These are phyloP conservation scores for Globisporangium emineosum DNA, from an alignment of 352 stramenopile genomes.

Conservation along the genomic window DNA sequence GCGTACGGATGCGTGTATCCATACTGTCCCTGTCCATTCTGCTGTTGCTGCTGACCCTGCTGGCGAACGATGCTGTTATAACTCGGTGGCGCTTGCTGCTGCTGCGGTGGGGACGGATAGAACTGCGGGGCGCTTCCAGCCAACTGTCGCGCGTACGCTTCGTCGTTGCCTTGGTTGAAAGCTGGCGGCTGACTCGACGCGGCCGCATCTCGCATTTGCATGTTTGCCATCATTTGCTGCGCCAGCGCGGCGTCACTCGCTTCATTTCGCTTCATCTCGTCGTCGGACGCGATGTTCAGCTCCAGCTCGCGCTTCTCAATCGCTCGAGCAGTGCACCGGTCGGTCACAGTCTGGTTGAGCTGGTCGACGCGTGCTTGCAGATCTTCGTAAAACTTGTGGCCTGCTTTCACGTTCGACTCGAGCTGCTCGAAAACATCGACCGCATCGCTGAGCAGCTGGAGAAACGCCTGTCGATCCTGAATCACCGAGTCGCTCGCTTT, in stretches of 20 bases:
- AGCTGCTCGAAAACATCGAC: conserved; percentile 79
- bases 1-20: conserved; percentile 30
- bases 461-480: conserved; percentile 47
- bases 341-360: conserved; percentile 68
- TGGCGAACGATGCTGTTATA: conserved; percentile 40
- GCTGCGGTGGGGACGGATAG: conserved; percentile 20
- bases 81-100: conserved; percentile 22
- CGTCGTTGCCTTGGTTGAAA: conserved; percentile 30
- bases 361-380: conserved; percentile 51
- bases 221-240: conserved; percentile 72
- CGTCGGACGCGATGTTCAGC: conserved; percentile 53
- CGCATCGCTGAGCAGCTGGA: conserved; percentile 59
- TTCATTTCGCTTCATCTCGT: conserved; percentile 52
- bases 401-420: conserved; percentile 71
- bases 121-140: conserved; percentile 44
- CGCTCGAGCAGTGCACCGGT: conserved; percentile 65
- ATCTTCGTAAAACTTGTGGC: conserved; percentile 62
- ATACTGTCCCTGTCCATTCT: conserved; percentile 4
- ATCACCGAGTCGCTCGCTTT: conserved; percentile 57
- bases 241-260: conserved; percentile 48
- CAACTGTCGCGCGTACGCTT: conserved; percentile 55
- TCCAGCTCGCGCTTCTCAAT: conserved; percentile 73
- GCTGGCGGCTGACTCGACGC: conserved; percentile 6
- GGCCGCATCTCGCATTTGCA: conserved; percentile 33
- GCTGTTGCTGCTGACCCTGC: conserved; percentile 25